A percentile compares a stretch with the other conserved stretches of the same genome.
These are phyloP conservation scores for Lachnellula cervina DNA, from an alignment of 2,329 filamentous ascomycete species.

Conservation along the genomic window DNA sequence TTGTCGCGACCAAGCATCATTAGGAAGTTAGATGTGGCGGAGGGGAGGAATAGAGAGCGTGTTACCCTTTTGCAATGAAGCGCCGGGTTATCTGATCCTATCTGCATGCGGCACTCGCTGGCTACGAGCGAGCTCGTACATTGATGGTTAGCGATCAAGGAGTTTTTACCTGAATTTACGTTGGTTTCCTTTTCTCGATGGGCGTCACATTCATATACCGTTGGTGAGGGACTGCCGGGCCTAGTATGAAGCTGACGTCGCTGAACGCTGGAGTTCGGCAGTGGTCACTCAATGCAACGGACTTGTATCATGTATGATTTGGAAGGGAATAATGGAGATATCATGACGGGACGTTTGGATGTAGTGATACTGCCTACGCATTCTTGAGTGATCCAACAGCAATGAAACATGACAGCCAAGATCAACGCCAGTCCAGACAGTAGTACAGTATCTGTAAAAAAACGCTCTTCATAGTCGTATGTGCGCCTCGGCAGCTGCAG, in stretches of 20 bases:
- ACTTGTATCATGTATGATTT: conserved; percentile 31
- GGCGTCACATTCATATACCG: conserved; percentile 24
- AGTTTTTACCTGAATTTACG: conserved; percentile 34
- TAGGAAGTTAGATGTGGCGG: conserved; percentile 27
- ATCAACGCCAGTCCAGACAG: neutral
- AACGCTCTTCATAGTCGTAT: conserved; percentile 8
- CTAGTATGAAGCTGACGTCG: conserved; percentile 5
- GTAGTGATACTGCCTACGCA: neutral
- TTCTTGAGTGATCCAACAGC: neutral
- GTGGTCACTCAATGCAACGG: conserved; percentile 15
- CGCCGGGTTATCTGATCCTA: conserved; percentile 31
- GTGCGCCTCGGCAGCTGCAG: conserved; percentile 9
- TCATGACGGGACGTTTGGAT: conserved; percentile 18
- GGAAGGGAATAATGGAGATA: conserved; percentile 28
- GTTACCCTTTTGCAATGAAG: conserved; percentile 18
- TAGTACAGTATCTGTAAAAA: neutral
- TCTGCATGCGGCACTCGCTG: conserved; percentile 35
- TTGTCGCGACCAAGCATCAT: conserved; percentile 41
- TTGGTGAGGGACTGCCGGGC: conserved; percentile 14
- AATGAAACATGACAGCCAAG: neutral
- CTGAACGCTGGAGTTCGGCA: conserved; percentile 6
- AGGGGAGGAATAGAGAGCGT: conserved; percentile 3
- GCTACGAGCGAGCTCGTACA: conserved; percentile 33
- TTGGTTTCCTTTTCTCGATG: conserved; percentile 23
- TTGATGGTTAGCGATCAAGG: conserved; percentile 32